A percentile compares a stretch with the other conserved stretches of the same genome.
phyloP scores from a whole-genome alignment of 306 rosid genomes.

The Phaseolus lunatus region DNA sequence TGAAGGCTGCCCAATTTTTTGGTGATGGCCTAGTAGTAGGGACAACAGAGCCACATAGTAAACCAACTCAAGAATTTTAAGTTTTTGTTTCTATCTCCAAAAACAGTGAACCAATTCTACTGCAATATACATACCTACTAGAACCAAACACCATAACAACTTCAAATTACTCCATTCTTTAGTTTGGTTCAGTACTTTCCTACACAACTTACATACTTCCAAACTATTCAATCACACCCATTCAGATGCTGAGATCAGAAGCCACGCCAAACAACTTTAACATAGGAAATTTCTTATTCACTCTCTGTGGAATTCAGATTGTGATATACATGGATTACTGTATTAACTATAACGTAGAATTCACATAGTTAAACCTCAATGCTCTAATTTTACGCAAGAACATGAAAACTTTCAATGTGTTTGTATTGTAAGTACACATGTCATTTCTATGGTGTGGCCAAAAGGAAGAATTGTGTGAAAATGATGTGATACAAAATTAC shows the following conservation, averaged over 20 bases:
- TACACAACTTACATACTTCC: neutral
- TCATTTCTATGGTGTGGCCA: slow-evolving; percentile 7
- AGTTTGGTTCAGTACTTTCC: slow-evolving; percentile 8
- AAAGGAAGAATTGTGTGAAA: neutral
- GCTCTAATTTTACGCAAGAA: slow-evolving; percentile 9
- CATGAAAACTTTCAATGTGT: neutral
- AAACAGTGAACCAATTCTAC: slow-evolving; percentile 6
- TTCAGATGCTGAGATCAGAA: slow-evolving; percentile 27
- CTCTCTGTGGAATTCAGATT: neutral
- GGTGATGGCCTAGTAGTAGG: slow-evolving; percentile 35
- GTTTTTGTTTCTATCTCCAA: slow-evolving; percentile 39
- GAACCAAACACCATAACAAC: slow-evolving; percentile 41
- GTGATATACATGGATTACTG: neutral
- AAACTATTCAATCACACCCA: slow-evolving; percentile 31
- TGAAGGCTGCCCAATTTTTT: slow-evolving; percentile 43
- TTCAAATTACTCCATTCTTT: slow-evolving; percentile 39
- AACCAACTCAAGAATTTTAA: slow-evolving; percentile 41
- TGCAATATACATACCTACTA: neutral
- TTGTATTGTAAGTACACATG: slow-evolving; percentile 18
- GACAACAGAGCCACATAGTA: slow-evolving; percentile 38
- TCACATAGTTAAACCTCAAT: neutral
- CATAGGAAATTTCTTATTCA: slow-evolving; percentile 1
- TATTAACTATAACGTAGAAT: neutral
- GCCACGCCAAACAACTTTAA: slow-evolving; percentile 8
- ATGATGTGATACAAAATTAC: neutral